Evolutionary conservation across 2,329 filamentous ascomycete species (phyloP), one percentile per base, ranked within the genome.

Genomic region (Alternaria arbusti): DNA sequence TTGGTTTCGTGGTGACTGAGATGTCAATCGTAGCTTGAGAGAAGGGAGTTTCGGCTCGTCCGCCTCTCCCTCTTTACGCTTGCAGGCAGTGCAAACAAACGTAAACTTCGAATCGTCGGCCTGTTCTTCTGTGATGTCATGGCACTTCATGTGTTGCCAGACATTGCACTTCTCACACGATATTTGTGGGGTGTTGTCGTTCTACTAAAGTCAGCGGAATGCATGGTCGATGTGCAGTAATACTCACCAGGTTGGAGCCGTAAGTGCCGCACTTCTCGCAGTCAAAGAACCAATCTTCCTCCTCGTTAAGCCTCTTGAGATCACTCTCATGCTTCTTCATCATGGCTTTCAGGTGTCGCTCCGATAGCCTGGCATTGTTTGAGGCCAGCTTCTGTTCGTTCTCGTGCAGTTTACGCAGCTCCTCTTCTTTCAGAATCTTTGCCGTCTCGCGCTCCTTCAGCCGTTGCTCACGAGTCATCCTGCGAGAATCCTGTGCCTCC

Each of bases 141-240:
- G 87, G 76, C 96, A 99, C 73, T 91, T 93, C 84, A 94, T 97
- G 77, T 99, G 96, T 78, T 98, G 95, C 96, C 96, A 99, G 51
- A 97, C 90, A 76, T 91, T 96, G 84, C 96, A 99, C 70, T 86
- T 90, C 76, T 99, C 96, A 81, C 96, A 99, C 26, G 94, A 92
- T 68, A 99, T 90, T 77, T 94, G 97, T 77, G 97, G 94, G 8
- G 93, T 91, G 36, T 96, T 96, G 77, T 98, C 96, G 73, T 99
- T 96, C 86, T 88, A 66, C 15, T 26, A 30, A 56, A 78, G 73
- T 70, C 45, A 66, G 63, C 36, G 61, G 30, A 56, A 17, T 11
- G 15, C 30, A 28, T 54, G 32, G 11, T 25, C 12, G 20, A 23
- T 32, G 40, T 51, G 3, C 17, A 50, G 7, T 20, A 3, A 11